These are phyloP conservation scores for Naumovozyma baii DNA, from an alignment of 805 yeast genomes.

Conservation along the genomic window DNA sequence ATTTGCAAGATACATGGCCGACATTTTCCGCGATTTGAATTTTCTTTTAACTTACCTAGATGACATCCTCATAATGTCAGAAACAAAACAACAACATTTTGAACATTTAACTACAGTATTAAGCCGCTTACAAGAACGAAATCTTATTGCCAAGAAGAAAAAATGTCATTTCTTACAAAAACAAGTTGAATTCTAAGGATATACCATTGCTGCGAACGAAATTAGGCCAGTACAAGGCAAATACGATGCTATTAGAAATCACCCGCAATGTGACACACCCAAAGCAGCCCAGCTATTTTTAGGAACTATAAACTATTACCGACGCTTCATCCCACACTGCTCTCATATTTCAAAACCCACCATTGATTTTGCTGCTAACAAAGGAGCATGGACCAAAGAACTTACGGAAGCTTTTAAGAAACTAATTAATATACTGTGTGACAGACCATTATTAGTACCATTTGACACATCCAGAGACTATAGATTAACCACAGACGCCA, in stretches of 20 bases:
- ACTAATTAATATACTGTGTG: neutral
- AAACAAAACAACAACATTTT: conserved; percentile 1
- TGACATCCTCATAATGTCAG: conserved; percentile 1
- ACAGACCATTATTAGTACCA: neutral
- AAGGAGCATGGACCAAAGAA: neutral
- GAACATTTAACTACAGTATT: neutral
- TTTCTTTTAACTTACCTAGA: neutral
- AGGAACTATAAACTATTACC: neutral
- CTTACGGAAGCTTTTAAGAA: neutral
- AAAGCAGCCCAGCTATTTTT: neutral
- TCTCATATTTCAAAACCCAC: neutral
- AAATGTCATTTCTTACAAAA: conserved; percentile 1
- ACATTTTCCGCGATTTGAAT: neutral
- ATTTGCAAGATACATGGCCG: conserved; percentile 1
- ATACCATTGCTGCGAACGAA: neutral
- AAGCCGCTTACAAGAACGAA: neutral
- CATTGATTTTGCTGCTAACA: neutral
- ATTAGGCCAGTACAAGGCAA: neutral
- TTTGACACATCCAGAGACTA: neutral
- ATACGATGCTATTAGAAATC: neutral
- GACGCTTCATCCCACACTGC: neutral
- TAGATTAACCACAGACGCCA: conserved; percentile 1
- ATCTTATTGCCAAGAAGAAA: neutral
- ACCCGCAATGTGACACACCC: neutral
- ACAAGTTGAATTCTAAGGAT: neutral